Evolutionary conservation across 169 alveolate genomes (phyloP).

Genomic region (Plasmodium gallinaceum): DNA sequence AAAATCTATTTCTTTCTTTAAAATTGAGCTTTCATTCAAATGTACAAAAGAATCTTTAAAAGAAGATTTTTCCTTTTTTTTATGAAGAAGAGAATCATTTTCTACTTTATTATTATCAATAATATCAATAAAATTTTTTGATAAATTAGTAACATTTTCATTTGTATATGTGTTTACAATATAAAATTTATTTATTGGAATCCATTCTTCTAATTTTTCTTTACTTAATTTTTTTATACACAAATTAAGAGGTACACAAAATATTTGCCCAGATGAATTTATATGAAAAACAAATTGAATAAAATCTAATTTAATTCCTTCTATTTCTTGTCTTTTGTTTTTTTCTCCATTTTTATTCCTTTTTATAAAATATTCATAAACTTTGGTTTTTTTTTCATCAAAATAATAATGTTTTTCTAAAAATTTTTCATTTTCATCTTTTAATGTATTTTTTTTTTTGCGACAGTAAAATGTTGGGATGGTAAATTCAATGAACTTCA

Average conservation of each 20-base stretch:
- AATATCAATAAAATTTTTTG: conserved; percentile 9
- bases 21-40: neutral
- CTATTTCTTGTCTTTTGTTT: conserved; percentile 56
- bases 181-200: conserved; percentile 56
- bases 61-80: neutral
- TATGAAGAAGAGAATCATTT: neutral
- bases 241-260: conserved; percentile 60
- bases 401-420: conserved; percentile 48
- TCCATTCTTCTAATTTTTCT: conserved; percentile 19
- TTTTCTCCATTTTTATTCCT: conserved; percentile 4
- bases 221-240: conserved; percentile 11
- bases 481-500: conserved; percentile 24
- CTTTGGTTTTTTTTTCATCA: conserved; percentile 35
- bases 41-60: neutral
- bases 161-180: conserved; percentile 32
- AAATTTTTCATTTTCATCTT: neutral
- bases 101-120: conserved; percentile 18
- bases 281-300: conserved; percentile 51
- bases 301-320: conserved; percentile 38
- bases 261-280: conserved; percentile 51
- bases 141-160: conserved; percentile 7
- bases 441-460: neutral
- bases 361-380: conserved; percentile 39
- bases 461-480: conserved; percentile 53
- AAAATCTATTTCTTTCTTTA: no score